Base-by-base conservation (phyloP, 108 stramenopile genomes). In the Skeletonema tropicum region DNA sequence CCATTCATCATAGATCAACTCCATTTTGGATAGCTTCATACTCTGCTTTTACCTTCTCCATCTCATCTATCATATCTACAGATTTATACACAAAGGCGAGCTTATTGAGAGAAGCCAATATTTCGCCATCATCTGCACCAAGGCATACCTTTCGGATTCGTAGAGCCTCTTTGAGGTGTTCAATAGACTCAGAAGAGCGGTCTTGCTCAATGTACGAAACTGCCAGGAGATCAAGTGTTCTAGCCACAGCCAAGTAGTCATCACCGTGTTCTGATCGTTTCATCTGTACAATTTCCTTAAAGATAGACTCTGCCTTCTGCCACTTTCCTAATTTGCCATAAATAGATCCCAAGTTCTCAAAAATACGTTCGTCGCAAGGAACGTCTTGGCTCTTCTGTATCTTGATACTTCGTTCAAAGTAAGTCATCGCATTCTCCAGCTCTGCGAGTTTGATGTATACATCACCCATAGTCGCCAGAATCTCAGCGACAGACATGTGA, bases 61-160 rank as follows among this genome's bases (percentile, higher is more conserved):
- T 82, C 68, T 82, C 61, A n/a, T 75, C 74, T 46, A 59, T 71
- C 81, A 82, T 71, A 45, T 82, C 63, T 61, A 74, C 48, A 31
- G 70, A 72, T 59, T 83, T 83, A 48, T 75, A 83, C 25, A 83
- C 78, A 55, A 83, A 83, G 14, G 82, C 82, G n/a, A 83, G 82
- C 48, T 79, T 79, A 52, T 83, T 79, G 42, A 83, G 59, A 26
- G 77, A 79, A 33, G 78, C 78, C 62, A 83, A 46, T 66, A 83
- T 68, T 42, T 83, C 82, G 23, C 64, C 78, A 45, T 83, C 73
- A 13, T 69, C 77, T 25, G 31, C 63, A 33, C 52, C 82, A 7
- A 83, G 68, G 52, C 82, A 79, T 6, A 17, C 73, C 67, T 75
- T 74, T 57, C 82, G 77, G 21, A 83, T 69, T 13, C 78, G 78